Evolutionary conservation across 805 yeast species (phyloP), one percentile per base, ranked within the genome.

Genomic region (Candida parachauliodes): DNA sequence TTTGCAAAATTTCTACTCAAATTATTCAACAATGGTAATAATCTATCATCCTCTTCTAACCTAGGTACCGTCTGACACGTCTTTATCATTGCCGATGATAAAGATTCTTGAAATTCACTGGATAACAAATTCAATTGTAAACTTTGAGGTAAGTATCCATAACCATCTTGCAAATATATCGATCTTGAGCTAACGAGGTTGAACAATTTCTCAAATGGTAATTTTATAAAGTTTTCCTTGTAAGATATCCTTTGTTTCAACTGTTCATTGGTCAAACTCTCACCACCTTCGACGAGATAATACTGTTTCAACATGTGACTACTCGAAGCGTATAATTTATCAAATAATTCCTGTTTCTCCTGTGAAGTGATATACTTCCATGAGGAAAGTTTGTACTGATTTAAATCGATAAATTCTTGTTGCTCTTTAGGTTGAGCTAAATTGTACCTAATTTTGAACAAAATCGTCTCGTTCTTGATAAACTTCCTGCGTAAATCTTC

Each of bases 31-130:
- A 93, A 78, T 1, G 97, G 97, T 36, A 88, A 64, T 31, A 93
- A 62, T 41, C 99, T 70, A 55, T 88, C 94, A 53, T 88, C 96
- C 63, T 91, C 98, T 53, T 88, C 96, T 39, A 91, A 65, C 8
- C 89, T 72, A 5, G 96, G 94, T 38, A 88, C 64, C 15, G 84
- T 74, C 53, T 83, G 84, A 49, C 88, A 80, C 0, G 97, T 86
- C 32, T 70, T 62, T 16, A 79, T 61, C 46, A 93, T 66, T 15
- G 79, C 76, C 12, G 59, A 54, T 2, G 58, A 55, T 37, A 89
- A 62, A 39, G 65, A 57, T 27, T 66, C 71, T 24, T 77, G 65
- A 56, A 82, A 91, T 54, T 88, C 96, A 28, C 70, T 73, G 0
- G 83, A 62, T 21, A 93, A 65, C 36, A 91, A 62, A 39, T 79